These are phyloP conservation scores for Starmerella stellata DNA, from an alignment of 805 yeast genomes.

Conservation along the genomic window DNA sequence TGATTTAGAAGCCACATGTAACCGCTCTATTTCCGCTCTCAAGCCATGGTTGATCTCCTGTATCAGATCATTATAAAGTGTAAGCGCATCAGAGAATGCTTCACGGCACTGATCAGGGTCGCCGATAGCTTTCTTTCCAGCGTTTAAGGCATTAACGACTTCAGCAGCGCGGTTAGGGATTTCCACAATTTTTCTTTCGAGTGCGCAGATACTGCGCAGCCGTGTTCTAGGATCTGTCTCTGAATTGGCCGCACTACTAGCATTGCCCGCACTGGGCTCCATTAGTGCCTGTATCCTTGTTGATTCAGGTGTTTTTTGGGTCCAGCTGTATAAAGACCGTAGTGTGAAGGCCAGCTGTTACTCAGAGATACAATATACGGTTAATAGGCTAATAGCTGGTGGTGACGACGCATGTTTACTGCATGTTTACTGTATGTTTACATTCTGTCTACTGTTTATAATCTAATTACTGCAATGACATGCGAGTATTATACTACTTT, in stretches of 20 bases:
- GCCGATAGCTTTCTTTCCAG: conserved; percentile 17
- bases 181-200: conserved; percentile 17
- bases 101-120: conserved; percentile 20
- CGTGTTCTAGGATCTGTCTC: conserved; percentile 15
- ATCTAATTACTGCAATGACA: no score
- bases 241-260: neutral
- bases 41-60: conserved; percentile 41
- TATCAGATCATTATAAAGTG: conserved; percentile 34
- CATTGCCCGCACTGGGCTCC: no score
- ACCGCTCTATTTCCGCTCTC: conserved; percentile 45
- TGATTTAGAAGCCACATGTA: conserved; percentile 34
- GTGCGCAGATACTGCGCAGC: conserved; percentile 17
- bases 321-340: no score
- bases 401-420: no score
- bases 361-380: no score
- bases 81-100: conserved; percentile 30
- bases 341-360: no score
- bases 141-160: conserved; percentile 17
- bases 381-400: no score
- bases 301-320: no score
- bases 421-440: no score
- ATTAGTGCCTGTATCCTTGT: no score
- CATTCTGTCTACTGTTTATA: no score
- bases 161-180: conserved; percentile 19
- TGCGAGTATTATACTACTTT: no score